These are phyloP conservation scores for Mycena latifolia DNA, from an alignment of 768 basidiomycete species.

Conservation along the genomic window DNA sequence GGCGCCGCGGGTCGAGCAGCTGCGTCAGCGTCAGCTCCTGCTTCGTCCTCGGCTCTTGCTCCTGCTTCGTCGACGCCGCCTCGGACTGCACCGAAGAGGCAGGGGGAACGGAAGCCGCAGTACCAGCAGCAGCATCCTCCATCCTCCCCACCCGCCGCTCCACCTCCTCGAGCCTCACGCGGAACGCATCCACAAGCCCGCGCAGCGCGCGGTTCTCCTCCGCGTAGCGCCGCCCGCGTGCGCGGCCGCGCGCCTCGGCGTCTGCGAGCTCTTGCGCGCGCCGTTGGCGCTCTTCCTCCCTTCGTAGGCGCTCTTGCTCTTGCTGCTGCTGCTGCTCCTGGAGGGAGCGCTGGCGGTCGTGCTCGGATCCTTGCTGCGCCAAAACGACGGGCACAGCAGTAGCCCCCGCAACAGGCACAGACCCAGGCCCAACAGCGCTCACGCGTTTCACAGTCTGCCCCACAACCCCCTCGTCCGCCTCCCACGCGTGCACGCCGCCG, in stretches of 20 bases:
- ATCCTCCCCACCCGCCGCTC: constrained; percentile 39
- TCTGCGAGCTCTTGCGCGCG: background rate
- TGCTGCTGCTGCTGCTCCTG: background rate
- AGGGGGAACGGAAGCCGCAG: background rate
- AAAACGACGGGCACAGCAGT: too few species aligned
- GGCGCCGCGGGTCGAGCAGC: constrained; percentile 31
- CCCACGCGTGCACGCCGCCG: constrained; percentile 35
- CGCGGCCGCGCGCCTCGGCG: constrained; percentile 15
- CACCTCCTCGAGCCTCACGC: constrained; percentile 36
- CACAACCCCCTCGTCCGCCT: constrained; percentile 30
- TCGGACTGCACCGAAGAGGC: background rate
- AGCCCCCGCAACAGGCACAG: too few species aligned
- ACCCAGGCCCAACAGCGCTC: too few species aligned
- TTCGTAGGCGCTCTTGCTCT: too few species aligned
- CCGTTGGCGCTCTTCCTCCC: too few species aligned
- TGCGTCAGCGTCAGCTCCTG: constrained; percentile 2
- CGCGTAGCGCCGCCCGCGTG: constrained; percentile 22
- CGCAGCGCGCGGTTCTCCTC: constrained; percentile 27
- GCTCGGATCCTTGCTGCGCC: too few species aligned
- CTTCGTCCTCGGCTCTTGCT: too few species aligned
- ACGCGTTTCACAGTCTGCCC: constrained; percentile 27
- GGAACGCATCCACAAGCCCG: constrained; percentile 35
- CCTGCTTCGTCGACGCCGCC: background rate
- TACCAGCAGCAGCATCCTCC: constrained; percentile 23
- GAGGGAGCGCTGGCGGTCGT: background rate